Evolutionary conservation across 805 yeast genomes (phyloP).

Genomic region (Metschnikowia drakensbergensis): DNA sequence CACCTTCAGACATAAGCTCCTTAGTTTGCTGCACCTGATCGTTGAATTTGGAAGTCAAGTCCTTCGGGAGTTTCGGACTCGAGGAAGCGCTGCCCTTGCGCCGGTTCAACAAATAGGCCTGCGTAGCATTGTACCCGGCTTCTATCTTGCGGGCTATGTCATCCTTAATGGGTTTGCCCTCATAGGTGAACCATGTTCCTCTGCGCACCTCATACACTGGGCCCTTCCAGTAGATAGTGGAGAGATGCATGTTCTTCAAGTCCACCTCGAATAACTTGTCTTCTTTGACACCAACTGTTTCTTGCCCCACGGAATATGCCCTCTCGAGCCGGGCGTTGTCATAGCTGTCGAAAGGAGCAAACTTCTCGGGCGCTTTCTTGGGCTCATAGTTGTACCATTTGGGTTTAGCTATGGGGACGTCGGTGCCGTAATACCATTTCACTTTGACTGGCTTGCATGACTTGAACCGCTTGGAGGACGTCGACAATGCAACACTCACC

Average conservation of each 20-base stretch:
- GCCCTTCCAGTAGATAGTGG: slow-evolving; percentile 86
- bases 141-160: slow-evolving; percentile 58
- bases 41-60: slow-evolving; percentile 21
- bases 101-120: slow-evolving; percentile 13
- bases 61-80: slow-evolving; percentile 11
- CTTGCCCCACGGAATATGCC: slow-evolving; percentile 26
- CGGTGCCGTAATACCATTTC: slow-evolving; percentile 84
- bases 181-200: slow-evolving; percentile 75
- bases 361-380: slow-evolving; percentile 50
- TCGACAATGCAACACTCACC: background rate
- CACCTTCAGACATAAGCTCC: slow-evolving; percentile 5
- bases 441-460: slow-evolving; percentile 14
- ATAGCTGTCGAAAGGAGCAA: slow-evolving; percentile 57
- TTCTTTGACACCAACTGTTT: slow-evolving; percentile 63
- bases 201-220: slow-evolving; percentile 78
- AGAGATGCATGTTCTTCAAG: slow-evolving; percentile 47
- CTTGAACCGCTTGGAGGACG: background rate
- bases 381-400: slow-evolving; percentile 51
- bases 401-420: slow-evolving; percentile 69
- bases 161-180: slow-evolving; percentile 52
- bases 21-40: slow-evolving; percentile 9
- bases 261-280: slow-evolving; percentile 78
- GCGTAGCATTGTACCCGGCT: slow-evolving; percentile 40
- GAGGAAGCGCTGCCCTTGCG: background rate
- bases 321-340: slow-evolving; percentile 65